These are phyloP conservation scores for Dryadomyces quercivorus DNA, from an alignment of 2,329 filamentous ascomycete species.

Conservation along the genomic window DNA sequence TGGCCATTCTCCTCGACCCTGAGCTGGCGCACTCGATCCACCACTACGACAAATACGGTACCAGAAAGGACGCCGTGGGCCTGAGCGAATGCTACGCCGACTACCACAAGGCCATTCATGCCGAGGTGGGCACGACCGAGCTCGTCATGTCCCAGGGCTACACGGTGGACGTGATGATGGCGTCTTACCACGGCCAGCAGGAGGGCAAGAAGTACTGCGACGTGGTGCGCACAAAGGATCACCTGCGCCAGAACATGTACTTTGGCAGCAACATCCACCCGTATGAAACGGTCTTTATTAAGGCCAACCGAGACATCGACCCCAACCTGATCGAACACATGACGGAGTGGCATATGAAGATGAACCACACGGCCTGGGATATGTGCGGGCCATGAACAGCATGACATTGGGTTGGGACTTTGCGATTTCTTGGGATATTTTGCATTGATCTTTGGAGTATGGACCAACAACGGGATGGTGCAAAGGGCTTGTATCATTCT, in stretches of 20 bases:
- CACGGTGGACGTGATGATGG: constrained; percentile 22
- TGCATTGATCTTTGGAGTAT: no score
- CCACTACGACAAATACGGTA: constrained; percentile 14
- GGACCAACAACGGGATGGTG: no score
- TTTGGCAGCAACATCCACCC: constrained; percentile 23
- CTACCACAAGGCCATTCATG: constrained; percentile 16
- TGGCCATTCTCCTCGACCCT: constrained; percentile 21
- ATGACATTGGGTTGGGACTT: no score
- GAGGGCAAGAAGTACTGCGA: constrained; percentile 13
- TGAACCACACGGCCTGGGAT: background rate
- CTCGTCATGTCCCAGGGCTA: constrained; percentile 19
- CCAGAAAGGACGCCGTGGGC: constrained; percentile 15
- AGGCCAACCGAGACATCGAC: constrained; percentile 21
- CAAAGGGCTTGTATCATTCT: no score
- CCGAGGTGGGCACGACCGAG: constrained; percentile 20
- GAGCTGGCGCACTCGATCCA: constrained; percentile 10
- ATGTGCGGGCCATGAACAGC: background rate
- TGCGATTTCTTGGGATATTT: no score
- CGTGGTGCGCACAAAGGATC: constrained; percentile 9
- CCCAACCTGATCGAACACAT: constrained; percentile 15
- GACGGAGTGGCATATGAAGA: constrained; percentile 18
- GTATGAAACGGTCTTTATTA: constrained; percentile 25
- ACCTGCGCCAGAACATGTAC: constrained; percentile 17
- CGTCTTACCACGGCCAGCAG: constrained; percentile 15
- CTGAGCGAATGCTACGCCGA: constrained; percentile 19